These are phyloP conservation scores for Thraustochytrium striatum DNA, from an alignment of 352 stramenopile species.

Conservation along the genomic window DNA sequence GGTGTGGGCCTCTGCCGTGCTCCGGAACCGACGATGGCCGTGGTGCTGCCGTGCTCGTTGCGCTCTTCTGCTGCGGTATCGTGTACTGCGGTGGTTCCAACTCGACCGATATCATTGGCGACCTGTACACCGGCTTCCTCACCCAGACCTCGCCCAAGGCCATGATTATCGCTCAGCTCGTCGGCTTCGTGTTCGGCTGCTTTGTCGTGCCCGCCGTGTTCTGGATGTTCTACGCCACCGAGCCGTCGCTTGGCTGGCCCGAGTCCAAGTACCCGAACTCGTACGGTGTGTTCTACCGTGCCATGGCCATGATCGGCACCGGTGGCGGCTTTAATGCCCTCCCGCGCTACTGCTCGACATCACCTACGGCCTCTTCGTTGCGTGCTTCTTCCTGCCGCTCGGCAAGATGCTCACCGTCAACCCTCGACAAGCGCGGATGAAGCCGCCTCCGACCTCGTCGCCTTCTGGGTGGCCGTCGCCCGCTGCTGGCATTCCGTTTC, in stretches of 20 bases:
- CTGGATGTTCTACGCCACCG: conserved; percentile 42
- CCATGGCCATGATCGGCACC: conserved; percentile 37
- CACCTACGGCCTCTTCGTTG: conserved; percentile 9
- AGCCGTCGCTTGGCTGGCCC: background rate
- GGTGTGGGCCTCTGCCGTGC: background rate
- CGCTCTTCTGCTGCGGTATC: conserved; percentile 27
- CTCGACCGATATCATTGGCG: conserved; percentile 21
- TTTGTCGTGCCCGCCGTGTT: conserved; percentile 19
- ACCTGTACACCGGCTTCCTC: conserved; percentile 45
- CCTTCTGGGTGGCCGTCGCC: conserved; percentile 27
- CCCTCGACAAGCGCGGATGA: background rate
- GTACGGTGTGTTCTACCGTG: conserved; percentile 42
- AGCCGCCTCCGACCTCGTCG: background rate
- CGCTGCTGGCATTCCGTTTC: conserved; percentile 39
- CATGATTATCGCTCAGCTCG: conserved; percentile 34
- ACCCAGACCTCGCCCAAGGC: conserved; percentile 21
- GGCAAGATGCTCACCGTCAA: conserved; percentile 19
- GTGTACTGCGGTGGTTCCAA: conserved; percentile 7
- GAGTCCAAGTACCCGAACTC: conserved; percentile 9
- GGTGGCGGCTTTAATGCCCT: conserved; percentile 25
- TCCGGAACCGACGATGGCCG: too few species aligned
- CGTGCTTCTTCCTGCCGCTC: background rate
- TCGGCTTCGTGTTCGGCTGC: conserved; percentile 3
- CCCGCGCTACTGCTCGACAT: conserved; percentile 14
- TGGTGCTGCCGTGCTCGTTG: conserved; percentile 16